phyloP scores from a whole-genome alignment of 495 filamentous ascomycete genomes.

The Aspergillus sparsus region DNA sequence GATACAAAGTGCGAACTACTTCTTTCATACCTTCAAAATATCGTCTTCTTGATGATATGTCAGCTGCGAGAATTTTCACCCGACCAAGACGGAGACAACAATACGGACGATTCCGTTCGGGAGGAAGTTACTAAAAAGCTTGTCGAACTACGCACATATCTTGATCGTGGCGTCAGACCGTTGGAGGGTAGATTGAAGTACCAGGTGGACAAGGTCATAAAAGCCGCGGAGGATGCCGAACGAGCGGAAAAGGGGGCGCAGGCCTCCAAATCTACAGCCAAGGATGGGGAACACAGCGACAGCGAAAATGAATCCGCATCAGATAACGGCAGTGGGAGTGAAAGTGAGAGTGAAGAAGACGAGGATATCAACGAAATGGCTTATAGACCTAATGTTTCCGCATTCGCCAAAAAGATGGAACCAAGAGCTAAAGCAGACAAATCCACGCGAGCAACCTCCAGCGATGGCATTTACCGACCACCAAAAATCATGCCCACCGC shows the following conservation, averaged over 20 bases:
- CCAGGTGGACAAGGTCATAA: constrained; percentile 86
- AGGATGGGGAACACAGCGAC: constrained; percentile 29
- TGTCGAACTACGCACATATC: constrained; percentile 78
- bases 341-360: constrained; percentile 42
- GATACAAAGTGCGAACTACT: constrained; percentile 94
- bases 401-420: constrained; percentile 50
- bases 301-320: constrained; percentile 23
- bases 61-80: constrained; percentile 66
- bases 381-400: constrained; percentile 65
- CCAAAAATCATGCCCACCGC: constrained; percentile 78
- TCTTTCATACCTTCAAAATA: constrained; percentile 91
- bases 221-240: constrained; percentile 77
- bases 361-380: constrained; percentile 63
- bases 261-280: constrained; percentile 32
- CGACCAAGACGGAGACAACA: constrained; percentile 5
- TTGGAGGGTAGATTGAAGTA: constrained; percentile 85
- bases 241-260: constrained; percentile 33
- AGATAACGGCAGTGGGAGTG: constrained; percentile 33
- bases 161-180: constrained; percentile 87
- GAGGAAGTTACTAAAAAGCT: constrained; percentile 77
- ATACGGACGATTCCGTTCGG: constrained; percentile 30
- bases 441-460: constrained; percentile 29
- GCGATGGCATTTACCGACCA: constrained; percentile 74
- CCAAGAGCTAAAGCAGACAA: constrained; percentile 28
- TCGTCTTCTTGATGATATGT: constrained; percentile 83